Conservation (phyloP, 805 yeast genomes). For the Suhomyces sp. region DNA sequence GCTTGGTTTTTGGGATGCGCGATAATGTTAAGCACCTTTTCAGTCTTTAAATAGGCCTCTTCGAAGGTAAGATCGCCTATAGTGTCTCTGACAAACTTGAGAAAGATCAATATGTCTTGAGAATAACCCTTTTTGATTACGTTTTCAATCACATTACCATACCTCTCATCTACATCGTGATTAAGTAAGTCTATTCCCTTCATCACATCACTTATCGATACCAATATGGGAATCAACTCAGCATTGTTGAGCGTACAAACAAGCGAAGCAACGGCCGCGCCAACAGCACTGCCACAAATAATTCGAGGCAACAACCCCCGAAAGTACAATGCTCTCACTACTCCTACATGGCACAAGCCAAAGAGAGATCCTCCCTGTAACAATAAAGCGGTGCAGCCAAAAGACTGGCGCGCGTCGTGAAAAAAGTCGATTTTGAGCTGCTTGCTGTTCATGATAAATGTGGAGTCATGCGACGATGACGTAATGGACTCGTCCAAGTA, state of each 20-base stretch:
- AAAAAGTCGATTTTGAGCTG: constrained; percentile 71
- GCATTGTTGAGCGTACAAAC: constrained; percentile 71
- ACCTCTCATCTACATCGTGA: constrained; percentile 55
- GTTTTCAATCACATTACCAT: constrained; percentile 70
- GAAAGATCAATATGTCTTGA: constrained; percentile 76
- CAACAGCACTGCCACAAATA: constrained; percentile 89
- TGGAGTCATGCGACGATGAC: constrained; percentile 26
- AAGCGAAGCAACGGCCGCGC: constrained; percentile 87
- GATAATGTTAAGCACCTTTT: constrained; percentile 75
- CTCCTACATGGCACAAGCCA: constrained; percentile 93
- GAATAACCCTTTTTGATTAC: constrained; percentile 79
- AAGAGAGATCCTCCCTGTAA: constrained; percentile 94
- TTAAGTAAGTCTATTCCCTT: constrained; percentile 45
- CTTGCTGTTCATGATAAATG: constrained; percentile 43
- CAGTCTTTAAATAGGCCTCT: constrained; percentile 81
- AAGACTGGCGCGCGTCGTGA: constrained; percentile 80
- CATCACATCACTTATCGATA: constrained; percentile 40
- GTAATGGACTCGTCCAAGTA: constrained; percentile 49
- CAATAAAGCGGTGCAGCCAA: constrained; percentile 87
- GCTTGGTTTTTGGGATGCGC: constrained; percentile 75
- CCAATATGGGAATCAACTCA: constrained; percentile 52
- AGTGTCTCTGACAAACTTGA: constrained; percentile 70
- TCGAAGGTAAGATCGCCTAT: constrained; percentile 89
- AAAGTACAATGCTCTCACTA: constrained; percentile 75
- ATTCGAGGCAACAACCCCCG: constrained; percentile 78